Percentiles rank a stretch among this genome's conserved stretches.
Conservation (phyloP, 345 rosid species). For the Trapa bicornis region DNA sequence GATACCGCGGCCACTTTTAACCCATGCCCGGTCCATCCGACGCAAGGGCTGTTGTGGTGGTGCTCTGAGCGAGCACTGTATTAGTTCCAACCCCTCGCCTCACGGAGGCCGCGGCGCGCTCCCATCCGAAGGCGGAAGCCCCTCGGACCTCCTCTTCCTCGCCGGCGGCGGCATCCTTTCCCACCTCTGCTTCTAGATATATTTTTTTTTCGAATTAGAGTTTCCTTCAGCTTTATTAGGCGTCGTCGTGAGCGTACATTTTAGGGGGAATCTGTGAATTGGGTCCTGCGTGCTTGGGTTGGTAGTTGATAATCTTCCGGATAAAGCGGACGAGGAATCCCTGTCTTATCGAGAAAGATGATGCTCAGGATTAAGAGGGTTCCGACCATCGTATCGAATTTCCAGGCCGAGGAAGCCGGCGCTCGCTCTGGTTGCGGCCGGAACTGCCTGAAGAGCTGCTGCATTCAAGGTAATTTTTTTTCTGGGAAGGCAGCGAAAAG, state of each 20-base stretch:
- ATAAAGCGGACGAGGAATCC: background rate
- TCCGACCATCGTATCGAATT: conserved; percentile 74
- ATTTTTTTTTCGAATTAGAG: background rate
- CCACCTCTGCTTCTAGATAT: conserved; percentile 5
- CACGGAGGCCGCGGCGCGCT: conserved; percentile 99
- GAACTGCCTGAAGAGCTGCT: conserved; percentile 61
- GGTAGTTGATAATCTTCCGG: background rate
- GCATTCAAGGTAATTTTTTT: conserved; percentile 45
- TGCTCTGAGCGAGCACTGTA: conserved; percentile 31
- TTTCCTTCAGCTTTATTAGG: background rate
- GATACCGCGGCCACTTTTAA: conserved; percentile 32
- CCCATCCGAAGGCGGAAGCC: conserved; percentile 99
- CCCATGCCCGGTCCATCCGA: conserved; percentile 76
- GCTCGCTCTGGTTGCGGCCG: conserved; percentile 70
- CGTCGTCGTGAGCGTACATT: background rate
- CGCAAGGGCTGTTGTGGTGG: conserved; percentile 53
- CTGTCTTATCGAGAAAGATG: conserved; percentile 16
- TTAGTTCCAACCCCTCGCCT: conserved; percentile 65
- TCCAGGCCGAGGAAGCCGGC: conserved; percentile 61
- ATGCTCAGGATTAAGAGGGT: conserved; percentile 81
- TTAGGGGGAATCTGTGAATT: background rate
- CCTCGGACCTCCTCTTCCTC: conserved; percentile 98
- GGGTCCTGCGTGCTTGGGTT: conserved; percentile 1
- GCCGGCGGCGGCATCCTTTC: conserved; percentile 80
- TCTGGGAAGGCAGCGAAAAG: background rate